Evolutionary conservation across 139 green algal species (phyloP), one percentile per base, ranked within the genome.

Genomic region (Haematococcus lacustris): DNA sequence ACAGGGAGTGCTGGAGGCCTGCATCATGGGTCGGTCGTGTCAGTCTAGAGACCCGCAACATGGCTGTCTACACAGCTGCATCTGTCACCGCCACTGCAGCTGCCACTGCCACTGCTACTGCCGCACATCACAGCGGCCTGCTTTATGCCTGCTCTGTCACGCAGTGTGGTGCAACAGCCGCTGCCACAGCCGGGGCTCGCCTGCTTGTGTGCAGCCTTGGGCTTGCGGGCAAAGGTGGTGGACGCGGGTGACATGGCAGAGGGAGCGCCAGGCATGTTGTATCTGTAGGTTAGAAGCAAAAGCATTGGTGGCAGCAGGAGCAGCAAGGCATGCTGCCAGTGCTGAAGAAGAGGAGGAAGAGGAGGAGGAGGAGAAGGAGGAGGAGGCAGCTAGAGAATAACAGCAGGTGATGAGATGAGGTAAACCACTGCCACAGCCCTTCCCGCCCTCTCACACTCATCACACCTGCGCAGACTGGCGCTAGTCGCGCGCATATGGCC

Each of bases 161-260:
- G 4, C 7, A 7, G 53, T 30, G 23, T 33, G 21, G 25, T 64
- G 28, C 53, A 37, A 65, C 21, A 33, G 26, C 57, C 26, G 5
- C 23, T 13, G 5, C 57, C 57, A 33, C 26, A 13, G 26, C 32
- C 57, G 9, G 23, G 9, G 21, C 61, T 25, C 33, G 51, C 64
- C 64, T 70, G 64, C 33, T 68, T 73, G 68, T 84, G 75, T 3
- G 79, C 60, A 2, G 75, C 62, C n/a, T 71, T 64, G 23, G 79
- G 79, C 34, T 75, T 73, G 35, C 79, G 74, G 2, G 79, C 74
- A 73, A 75, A 84, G 2, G 79, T 80, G 17, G 71, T 81, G 2
- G 73, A 43, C 1, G 73, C 64, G 38, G 64, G 62, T 0, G 66
- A 75, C 35, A 79, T 73, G 9, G 78, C 73, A 2, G 70, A 71